Percentiles rank a stretch among this genome's conserved stretches.
Conservation (phyloP, 352 stramenopile species). For the Salisapilia sapeloensis region DNA sequence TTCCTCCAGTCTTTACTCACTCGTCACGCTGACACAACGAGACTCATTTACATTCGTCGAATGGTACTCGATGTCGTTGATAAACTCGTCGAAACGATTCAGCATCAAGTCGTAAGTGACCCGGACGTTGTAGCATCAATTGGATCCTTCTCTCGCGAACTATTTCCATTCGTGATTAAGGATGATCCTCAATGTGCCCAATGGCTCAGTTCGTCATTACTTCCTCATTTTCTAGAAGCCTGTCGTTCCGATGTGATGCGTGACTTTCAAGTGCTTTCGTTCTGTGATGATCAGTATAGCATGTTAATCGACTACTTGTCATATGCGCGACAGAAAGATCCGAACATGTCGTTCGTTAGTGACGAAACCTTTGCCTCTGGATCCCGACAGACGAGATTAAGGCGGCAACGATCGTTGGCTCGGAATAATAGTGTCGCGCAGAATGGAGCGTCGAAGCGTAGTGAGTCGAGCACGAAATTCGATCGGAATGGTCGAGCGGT, state of each 20-base stretch:
- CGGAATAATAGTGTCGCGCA: too few species aligned
- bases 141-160: constrained; percentile 29
- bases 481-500: too few species aligned
- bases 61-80: constrained; percentile 65
- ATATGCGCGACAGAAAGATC: constrained; percentile 36
- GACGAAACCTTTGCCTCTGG: constrained; percentile 52
- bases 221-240: constrained; percentile 56
- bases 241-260: constrained; percentile 31
- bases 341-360: constrained; percentile 45
- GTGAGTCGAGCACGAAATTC: too few species aligned
- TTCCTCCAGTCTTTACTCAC: constrained; percentile 27
- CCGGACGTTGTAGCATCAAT: constrained; percentile 44
- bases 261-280: constrained; percentile 37
- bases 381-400: constrained; percentile 2
- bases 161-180: constrained; percentile 47
- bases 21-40: constrained; percentile 6
- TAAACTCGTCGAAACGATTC: constrained; percentile 55
- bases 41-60: constrained; percentile 35
- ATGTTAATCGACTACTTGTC: constrained; percentile 54
- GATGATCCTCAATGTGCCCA: constrained; percentile 56
- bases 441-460: too few species aligned
- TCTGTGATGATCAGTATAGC: constrained; percentile 56
- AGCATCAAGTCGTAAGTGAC: constrained; percentile 51
- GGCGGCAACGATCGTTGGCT: too few species aligned
- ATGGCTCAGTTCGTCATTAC: constrained; percentile 44